Evolutionary conservation across 2,329 filamentous ascomycete genomes (phyloP).

Genomic region (Pseudonectria foliicola): DNA sequence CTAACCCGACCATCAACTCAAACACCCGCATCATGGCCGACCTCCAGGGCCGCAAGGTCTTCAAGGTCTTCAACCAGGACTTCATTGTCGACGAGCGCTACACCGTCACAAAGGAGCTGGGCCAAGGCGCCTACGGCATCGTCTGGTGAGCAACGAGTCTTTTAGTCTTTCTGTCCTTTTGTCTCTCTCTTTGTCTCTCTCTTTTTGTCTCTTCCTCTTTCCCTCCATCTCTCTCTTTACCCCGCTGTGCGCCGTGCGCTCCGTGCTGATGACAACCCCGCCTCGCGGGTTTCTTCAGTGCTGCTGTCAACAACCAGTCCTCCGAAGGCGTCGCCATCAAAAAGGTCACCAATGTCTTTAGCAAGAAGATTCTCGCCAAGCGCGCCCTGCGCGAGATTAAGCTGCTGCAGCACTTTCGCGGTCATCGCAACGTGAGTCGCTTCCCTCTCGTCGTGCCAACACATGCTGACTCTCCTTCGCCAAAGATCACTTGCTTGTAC

Average conservation of each 20-base stretch:
- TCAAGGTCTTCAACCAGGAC: constrained; percentile 99
- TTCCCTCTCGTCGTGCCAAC: constrained; percentile 3
- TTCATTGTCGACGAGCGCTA: constrained; percentile 98
- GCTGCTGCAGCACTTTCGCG: constrained; percentile 93
- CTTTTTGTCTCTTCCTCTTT: constrained; percentile 4
- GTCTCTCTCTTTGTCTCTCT: constrained; percentile 2
- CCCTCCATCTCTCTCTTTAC: constrained; percentile 6
- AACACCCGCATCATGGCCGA: constrained; percentile 30
- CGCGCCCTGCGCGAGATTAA: constrained; percentile 97
- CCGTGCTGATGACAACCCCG: constrained; percentile 24
- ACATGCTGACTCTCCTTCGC: constrained; percentile 12
- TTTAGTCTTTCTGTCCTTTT: too few species aligned
- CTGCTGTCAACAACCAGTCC: constrained; percentile 84
- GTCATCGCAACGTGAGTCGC: constrained; percentile 68
- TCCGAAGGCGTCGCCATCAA: constrained; percentile 96
- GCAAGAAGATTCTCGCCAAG: constrained; percentile 99
- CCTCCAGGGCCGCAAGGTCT: constrained; percentile 67
- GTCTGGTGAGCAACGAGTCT: constrained; percentile 65
- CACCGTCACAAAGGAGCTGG: constrained; percentile 96
- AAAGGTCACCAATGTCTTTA: constrained; percentile 99
- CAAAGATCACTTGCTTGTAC: constrained; percentile 93
- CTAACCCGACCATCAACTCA: too few species aligned
- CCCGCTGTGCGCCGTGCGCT: constrained; percentile 11
- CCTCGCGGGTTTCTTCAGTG: constrained; percentile 45
- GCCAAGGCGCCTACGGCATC: constrained; percentile 96